phyloP scores from a whole-genome alignment of 106 monocot genomes.

The Ottelia alismoides region DNA sequence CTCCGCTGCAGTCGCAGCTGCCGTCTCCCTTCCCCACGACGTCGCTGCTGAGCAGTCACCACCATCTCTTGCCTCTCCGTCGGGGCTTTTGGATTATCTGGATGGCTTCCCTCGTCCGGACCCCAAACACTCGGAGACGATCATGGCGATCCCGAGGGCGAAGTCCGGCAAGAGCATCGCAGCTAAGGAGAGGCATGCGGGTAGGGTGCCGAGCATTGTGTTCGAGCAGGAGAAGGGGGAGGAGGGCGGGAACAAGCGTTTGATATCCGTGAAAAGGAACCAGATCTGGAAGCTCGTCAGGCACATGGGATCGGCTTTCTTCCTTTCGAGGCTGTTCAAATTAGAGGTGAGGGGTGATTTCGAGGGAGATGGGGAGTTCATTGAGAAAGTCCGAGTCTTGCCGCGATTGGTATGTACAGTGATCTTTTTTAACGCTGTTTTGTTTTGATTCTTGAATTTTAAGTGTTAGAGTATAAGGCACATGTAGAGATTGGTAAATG shows the following conservation, averaged over 20 bases:
- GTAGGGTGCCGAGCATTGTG: conserved; percentile 83
- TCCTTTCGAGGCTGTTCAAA: conserved; percentile 73
- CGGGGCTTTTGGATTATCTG: conserved; percentile 65
- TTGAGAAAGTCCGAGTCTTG: conserved; percentile 88
- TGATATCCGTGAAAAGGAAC: conserved; percentile 68
- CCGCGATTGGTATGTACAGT: conserved; percentile 73
- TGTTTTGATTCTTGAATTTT: too few relatives aligned
- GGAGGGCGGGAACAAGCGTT: conserved; percentile 91
- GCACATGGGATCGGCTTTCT: conserved; percentile 71
- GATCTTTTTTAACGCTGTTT: too few relatives aligned
- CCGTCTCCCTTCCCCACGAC: not conserved
- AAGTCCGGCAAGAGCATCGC: conserved; percentile 60
- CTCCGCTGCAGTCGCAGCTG: not conserved
- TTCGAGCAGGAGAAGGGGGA: conserved; percentile 96
- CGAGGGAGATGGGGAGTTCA: conserved; percentile 21
- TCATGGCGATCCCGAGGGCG: conserved; percentile 48
- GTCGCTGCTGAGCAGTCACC: conserved; percentile 1
- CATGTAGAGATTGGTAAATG: too few relatives aligned
- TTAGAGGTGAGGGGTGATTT: conserved; percentile 62
- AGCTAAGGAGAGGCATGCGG: conserved; percentile 68
- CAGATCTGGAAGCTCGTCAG: conserved; percentile 93
- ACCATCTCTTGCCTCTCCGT: conserved; percentile 2
- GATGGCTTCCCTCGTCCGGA: conserved; percentile 75
- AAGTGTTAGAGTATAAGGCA: too few relatives aligned
- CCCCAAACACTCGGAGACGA: conserved; percentile 75